Evolutionary conservation across 208 protist species (phyloP), one percentile per base, ranked within the genome.

Genomic region (Naegleria fowleri): DNA sequence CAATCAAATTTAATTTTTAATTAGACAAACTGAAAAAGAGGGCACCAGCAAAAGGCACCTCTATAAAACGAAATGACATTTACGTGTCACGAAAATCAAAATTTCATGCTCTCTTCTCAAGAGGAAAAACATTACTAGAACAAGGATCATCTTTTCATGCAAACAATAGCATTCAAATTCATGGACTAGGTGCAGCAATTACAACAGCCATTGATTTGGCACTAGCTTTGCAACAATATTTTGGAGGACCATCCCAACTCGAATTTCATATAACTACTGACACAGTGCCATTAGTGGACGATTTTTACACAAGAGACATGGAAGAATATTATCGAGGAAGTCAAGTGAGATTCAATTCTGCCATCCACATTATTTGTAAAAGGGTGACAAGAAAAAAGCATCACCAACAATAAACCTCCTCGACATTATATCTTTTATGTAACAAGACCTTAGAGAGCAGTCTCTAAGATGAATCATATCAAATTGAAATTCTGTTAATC

Each of bases 101-200:
- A 36, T 79, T 36, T 79, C 16, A 79, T 79, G 67, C 67, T 36
- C 25, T 36, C 19, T 79, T 79, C 7, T 36, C 16, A 5, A 79
- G 67, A 79, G 67, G 67, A 9, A 79, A 79, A 79, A 36, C 25
- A 9, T 36, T 79, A 36, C 36, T 79, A 9, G 29, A 79, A 36
- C 16, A 79, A 79, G 67, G 29, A 79, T 13, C 67, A 13, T 79
- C n/a, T 36, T 48, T 48, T 48, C 43, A 48, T 48, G 19, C 11
- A 67, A 67, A 4, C 19, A 79, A 79, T 36, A 13, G 5, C 9
- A 79, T 79, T 15, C 13, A 25, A 36, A 79, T 79, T 79, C 67
- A 79, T 79, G 67, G 67, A 79, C n/a, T 79, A 79, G 67, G 67
- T 36, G 67, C 67, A 36, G 67, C 67, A 36, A 79, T 79, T 36